These are phyloP conservation scores for Chalaropsis thielavioides DNA, from an alignment of 2,329 filamentous ascomycete species.

Conservation along the genomic window DNA sequence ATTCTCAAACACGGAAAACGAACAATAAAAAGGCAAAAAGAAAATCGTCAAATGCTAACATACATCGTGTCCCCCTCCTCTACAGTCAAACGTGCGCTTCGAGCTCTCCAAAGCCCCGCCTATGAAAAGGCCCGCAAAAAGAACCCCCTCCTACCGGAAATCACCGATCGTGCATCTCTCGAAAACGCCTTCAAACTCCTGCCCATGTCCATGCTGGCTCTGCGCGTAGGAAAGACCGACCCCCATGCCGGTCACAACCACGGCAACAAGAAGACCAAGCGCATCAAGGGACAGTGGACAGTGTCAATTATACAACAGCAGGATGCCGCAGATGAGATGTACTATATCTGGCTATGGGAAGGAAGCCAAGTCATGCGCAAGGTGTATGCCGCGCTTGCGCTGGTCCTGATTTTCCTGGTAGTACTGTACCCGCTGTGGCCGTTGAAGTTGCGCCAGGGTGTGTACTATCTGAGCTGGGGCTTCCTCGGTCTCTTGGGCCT, in stretches of 20 bases:
- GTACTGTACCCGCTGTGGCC: constrained; percentile 97
- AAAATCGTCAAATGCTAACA: constrained; percentile 6
- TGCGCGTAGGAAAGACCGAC: constrained; percentile 66
- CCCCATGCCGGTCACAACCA: constrained; percentile 53
- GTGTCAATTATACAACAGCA: constrained; percentile 94
- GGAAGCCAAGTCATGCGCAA: constrained; percentile 88
- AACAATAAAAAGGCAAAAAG: background rate
- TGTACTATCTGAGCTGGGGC: constrained; percentile 95
- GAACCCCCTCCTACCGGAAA: constrained; percentile 75
- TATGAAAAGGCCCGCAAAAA: constrained; percentile 83
- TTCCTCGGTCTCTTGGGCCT: constrained; percentile 78
- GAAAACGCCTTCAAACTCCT: constrained; percentile 93
- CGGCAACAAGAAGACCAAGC: constrained; percentile 64
- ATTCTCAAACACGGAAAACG: background rate
- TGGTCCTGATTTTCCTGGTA: constrained; percentile 70
- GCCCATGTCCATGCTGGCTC: constrained; percentile 81
- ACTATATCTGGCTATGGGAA: constrained; percentile 96
- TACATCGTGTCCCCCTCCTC: background rate
- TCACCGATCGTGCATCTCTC: constrained; percentile 75
- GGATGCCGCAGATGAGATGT: constrained; percentile 70
- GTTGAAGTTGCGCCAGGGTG: constrained; percentile 73
- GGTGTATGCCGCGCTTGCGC: constrained; percentile 71
- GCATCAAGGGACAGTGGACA: constrained; percentile 89
- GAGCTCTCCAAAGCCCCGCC: constrained; percentile 73
- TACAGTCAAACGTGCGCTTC: constrained; percentile 85